Evolutionary conservation across 164 flowering plant genomes (phyloP).

Genomic region (Dillenia suffruticosa): DNA sequence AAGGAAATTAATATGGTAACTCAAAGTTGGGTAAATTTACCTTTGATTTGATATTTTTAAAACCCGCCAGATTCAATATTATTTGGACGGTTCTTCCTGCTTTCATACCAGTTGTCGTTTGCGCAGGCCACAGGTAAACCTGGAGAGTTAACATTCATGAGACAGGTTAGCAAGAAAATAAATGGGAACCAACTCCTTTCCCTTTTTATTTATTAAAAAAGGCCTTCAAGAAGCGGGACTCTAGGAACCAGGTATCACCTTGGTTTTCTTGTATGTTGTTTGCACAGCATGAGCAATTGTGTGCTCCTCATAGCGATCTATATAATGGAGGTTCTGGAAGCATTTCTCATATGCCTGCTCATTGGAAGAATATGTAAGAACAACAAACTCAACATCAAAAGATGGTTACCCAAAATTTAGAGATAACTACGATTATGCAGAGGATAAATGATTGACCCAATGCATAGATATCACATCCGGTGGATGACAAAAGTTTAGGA

Average conservation of each 20-base stretch:
- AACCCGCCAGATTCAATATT: conserved; percentile 59
- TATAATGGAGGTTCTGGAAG: conserved; percentile 67
- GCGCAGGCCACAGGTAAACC: conserved; percentile 77
- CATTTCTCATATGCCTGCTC: conserved; percentile 71
- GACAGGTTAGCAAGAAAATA: not conserved
- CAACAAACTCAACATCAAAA: not conserved
- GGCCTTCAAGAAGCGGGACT: too few relatives aligned
- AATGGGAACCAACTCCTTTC: not conserved
- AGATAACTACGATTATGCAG: too few relatives aligned
- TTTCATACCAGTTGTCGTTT: conserved; percentile 49
- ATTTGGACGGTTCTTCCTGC: conserved; percentile 63
- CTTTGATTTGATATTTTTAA: conserved; percentile 68
- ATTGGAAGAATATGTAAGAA: not conserved
- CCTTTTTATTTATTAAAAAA: too few relatives aligned
- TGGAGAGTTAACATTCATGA: conserved; percentile 6
- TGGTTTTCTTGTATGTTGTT: conserved; percentile 62
- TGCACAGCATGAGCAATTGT: conserved; percentile 74
- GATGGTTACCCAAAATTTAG: too few relatives aligned
- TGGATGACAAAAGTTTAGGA: too few relatives aligned
- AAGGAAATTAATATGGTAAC: not conserved
- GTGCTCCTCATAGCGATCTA: conserved; percentile 64
- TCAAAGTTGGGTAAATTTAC: conserved; percentile 19
- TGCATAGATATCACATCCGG: too few relatives aligned
- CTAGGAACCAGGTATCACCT: conserved; percentile 30
- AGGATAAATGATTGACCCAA: too few relatives aligned